Evolutionary conservation across 495 filamentous ascomycete species (phyloP).

Genomic region (Rhizodiscina lignyota): DNA sequence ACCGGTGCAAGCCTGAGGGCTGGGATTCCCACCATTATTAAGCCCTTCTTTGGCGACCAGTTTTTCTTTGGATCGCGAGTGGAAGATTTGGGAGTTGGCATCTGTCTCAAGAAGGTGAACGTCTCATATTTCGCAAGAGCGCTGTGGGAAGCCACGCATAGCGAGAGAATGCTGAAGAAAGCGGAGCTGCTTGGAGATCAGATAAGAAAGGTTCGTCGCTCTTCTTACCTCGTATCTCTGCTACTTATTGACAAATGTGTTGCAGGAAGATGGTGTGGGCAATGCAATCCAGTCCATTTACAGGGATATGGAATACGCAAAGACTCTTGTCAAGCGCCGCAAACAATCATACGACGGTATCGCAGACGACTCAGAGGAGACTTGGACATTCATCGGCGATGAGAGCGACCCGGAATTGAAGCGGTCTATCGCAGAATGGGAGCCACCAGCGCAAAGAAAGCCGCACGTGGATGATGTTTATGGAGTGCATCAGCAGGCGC

Average conservation of each 20-base stretch:
- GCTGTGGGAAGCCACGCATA: conserved; percentile 82
- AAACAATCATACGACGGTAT: conserved; percentile 23
- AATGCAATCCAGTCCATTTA: conserved; percentile 87
- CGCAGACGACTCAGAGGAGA: conserved; percentile 41
- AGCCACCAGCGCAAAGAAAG: too few species aligned
- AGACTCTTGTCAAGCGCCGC: conserved; percentile 57
- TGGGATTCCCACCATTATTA: conserved; percentile 85
- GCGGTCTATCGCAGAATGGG: neutral
- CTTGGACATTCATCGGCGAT: conserved; percentile 61
- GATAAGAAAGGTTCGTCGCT: conserved; percentile 57
- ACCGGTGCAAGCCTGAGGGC: conserved; percentile 88
- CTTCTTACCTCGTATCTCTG: neutral
- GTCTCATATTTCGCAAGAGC: conserved; percentile 65
- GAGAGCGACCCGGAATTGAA: conserved; percentile 28
- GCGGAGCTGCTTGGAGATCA: conserved; percentile 65
- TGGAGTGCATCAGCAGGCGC: too few species aligned
- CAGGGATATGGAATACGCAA: conserved; percentile 91
- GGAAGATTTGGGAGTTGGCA: conserved; percentile 83
- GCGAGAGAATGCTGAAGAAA: conserved; percentile 75
- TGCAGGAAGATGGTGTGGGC: conserved; percentile 73
- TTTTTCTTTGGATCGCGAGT: conserved; percentile 86
- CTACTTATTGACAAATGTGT: neutral
- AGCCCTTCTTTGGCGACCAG: conserved; percentile 95
- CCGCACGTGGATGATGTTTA: too few species aligned
- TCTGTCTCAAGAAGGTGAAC: conserved; percentile 79